Conservation (phyloP, 208 protist genomes). For the Leishmania major region DNA sequence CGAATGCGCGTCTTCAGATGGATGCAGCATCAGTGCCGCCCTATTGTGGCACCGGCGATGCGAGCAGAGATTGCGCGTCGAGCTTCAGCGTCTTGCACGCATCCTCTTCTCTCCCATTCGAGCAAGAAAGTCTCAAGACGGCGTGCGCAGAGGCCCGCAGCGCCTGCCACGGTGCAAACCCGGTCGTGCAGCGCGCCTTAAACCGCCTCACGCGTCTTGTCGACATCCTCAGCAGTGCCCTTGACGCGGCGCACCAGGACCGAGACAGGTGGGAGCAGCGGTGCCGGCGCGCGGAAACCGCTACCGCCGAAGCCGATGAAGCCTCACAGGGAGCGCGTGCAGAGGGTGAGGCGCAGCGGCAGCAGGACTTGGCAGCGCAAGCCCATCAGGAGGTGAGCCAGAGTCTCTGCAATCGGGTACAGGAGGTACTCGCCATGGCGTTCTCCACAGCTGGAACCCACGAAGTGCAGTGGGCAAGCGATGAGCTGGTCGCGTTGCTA, state of each 20-base stretch:
- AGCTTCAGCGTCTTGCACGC: background rate
- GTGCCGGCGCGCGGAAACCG: background rate
- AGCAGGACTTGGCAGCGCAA: constrained; percentile 7
- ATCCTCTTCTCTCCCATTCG: background rate
- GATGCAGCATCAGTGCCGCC: background rate
- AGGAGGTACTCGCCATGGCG: constrained; percentile 12
- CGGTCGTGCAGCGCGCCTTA: constrained; percentile 1
- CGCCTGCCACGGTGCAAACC: background rate
- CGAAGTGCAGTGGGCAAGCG: constrained; percentile 10
- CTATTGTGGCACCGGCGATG: background rate
- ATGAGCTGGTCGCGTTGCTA: constrained; percentile 12
- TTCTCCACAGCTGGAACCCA: constrained; percentile 5
- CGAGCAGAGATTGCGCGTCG: background rate
- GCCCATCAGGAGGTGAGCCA: constrained; percentile 13
- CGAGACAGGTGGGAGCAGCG: constrained; percentile 16
- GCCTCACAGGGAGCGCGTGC: constrained; percentile 1
- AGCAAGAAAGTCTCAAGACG: background rate
- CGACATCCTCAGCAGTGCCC: background rate
- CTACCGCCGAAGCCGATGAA: background rate
- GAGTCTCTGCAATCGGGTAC: constrained; percentile 29
- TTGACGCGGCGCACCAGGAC: background rate
- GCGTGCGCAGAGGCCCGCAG: constrained; percentile 13
- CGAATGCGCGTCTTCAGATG: constrained; percentile 18
- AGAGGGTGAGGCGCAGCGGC: constrained; percentile 8
- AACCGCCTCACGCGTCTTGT: background rate